Percentiles rank a stretch among this genome's conserved stretches.
Evolutionary conservation across 768 basidiomycete species (phyloP).

Genomic region (Fibroporia radiculosa): DNA sequence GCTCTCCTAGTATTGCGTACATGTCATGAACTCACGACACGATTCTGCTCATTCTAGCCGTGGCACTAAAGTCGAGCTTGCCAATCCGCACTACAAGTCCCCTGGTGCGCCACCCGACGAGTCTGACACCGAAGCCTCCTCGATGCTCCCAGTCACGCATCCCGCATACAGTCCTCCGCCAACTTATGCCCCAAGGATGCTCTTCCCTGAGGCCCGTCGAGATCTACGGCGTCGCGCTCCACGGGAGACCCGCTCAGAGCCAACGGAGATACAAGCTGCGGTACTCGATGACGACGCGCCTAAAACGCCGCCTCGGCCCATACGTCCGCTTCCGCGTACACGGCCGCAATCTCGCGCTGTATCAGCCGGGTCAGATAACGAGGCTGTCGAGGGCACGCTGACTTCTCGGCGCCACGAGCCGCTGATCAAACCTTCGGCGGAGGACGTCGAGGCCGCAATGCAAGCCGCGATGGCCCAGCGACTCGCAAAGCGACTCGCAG

Average conservation of each 20-base stretch:
- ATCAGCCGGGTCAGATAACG: conserved; percentile 1
- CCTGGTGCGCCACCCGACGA: conserved; percentile 22
- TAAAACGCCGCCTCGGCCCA: conserved; percentile 1
- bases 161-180: conserved; percentile 58
- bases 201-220: conserved; percentile 40
- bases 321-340: conserved; percentile 2
- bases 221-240: conserved; percentile 14
- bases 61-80: conserved; percentile 52
- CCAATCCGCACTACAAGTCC: conserved; percentile 54
- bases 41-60: conserved; percentile 38
- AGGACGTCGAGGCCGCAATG: conserved; percentile 3
- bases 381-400: conserved; percentile 2
- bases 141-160: conserved; percentile 50
- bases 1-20: not conserved
- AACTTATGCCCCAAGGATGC: conserved; percentile 45
- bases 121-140: conserved; percentile 38
- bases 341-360: conserved; percentile 4
- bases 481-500: conserved; percentile 9
- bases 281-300: not conserved
- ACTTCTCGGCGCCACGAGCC: not conserved
- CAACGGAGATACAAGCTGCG: conserved; percentile 2
- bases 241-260: not conserved
- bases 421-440: conserved; percentile 8
- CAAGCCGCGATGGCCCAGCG: conserved; percentile 12
- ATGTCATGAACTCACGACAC: not conserved